These are phyloP conservation scores for Tricholoma hemisulphureum DNA, from an alignment of 768 basidiomycete species.

Conservation along the genomic window DNA sequence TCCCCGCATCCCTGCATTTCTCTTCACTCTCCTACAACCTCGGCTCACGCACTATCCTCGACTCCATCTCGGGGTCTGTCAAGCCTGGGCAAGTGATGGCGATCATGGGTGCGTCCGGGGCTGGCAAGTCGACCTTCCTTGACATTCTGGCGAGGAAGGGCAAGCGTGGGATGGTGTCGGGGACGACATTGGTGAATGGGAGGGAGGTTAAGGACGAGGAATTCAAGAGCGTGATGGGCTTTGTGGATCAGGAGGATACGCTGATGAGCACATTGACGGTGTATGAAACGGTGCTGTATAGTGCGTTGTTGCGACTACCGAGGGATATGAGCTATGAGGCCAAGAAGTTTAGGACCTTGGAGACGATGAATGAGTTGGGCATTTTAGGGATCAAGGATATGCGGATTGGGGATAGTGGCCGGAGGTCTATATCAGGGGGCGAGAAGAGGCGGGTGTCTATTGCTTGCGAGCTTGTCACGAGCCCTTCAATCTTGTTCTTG, in stretches of 20 bases:
- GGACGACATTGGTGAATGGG: conserved; percentile 84
- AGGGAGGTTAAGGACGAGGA: conserved; percentile 67
- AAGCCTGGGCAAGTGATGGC: conserved; percentile 91
- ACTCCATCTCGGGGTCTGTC: conserved; percentile 77
- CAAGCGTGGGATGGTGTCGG: conserved; percentile 76
- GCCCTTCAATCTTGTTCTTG: conserved; percentile 92
- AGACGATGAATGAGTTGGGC: conserved; percentile 95
- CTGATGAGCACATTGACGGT: conserved; percentile 96
- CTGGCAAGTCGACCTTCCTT: conserved; percentile 94
- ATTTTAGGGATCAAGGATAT: conserved; percentile 88
- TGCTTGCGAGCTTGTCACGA: conserved; percentile 97
- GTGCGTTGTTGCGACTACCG: conserved; percentile 85
- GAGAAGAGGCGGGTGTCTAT: conserved; percentile 97
- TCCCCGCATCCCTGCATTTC: conserved; percentile 93
- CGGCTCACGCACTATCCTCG: conserved; percentile 65
- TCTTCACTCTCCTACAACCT: conserved; percentile 79
- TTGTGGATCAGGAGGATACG: conserved; percentile 98
- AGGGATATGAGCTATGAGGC: conserved; percentile 93
- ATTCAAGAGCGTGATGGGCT: conserved; percentile 87
- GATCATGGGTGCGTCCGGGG: conserved; percentile 96
- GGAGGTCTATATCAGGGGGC: conserved; percentile 92
- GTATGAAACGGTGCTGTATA: conserved; percentile 95
- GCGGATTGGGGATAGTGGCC: conserved; percentile 84
- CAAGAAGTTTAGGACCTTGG: conserved; percentile 92
- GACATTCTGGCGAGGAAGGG: conserved; percentile 92